phyloP scores from a whole-genome alignment of 495 filamentous ascomycete species.

The Tuber microsphaerosporum region DNA sequence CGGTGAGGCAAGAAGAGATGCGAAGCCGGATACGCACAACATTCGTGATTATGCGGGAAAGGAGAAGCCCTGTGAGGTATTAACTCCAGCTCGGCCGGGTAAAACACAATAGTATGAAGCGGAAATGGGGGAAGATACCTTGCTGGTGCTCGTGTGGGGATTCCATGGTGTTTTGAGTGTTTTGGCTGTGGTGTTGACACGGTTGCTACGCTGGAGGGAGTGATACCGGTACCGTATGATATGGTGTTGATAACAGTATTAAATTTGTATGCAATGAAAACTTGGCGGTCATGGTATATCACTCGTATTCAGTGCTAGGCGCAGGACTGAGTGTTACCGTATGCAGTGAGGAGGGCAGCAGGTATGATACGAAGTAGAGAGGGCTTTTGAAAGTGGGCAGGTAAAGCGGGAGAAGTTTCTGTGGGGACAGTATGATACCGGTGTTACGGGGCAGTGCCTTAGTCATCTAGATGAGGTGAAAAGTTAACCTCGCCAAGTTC shows the following conservation, averaged over 20 bases:
- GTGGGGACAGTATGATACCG: too few species aligned
- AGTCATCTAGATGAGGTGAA: too few species aligned
- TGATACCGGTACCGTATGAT: not conserved
- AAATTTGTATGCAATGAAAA: not conserved
- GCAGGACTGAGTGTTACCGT: too few species aligned
- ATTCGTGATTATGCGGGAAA: constrained; percentile 94
- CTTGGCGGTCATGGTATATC: not conserved
- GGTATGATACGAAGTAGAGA: too few species aligned
- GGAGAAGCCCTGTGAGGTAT: constrained; percentile 54
- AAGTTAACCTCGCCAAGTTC: too few species aligned
- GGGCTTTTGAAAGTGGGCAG: too few species aligned
- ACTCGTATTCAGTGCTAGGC: not conserved
- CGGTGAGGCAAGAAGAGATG: not conserved
- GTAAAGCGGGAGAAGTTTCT: too few species aligned
- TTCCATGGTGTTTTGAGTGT: constrained; percentile 49
- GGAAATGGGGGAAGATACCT: constrained; percentile 27
- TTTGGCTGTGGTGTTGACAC: not conserved
- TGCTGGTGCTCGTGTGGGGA: constrained; percentile 97
- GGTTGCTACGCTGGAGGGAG: not conserved
- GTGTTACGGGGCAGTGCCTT: too few species aligned
- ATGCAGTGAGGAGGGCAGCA: too few species aligned
- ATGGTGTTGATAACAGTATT: not conserved
- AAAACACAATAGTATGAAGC: not conserved
- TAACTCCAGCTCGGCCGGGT: not conserved
- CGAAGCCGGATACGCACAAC: constrained; percentile 57